Conservation (phyloP, 1,284 basidiomycete genomes). For the Puccinia novopanici region DNA sequence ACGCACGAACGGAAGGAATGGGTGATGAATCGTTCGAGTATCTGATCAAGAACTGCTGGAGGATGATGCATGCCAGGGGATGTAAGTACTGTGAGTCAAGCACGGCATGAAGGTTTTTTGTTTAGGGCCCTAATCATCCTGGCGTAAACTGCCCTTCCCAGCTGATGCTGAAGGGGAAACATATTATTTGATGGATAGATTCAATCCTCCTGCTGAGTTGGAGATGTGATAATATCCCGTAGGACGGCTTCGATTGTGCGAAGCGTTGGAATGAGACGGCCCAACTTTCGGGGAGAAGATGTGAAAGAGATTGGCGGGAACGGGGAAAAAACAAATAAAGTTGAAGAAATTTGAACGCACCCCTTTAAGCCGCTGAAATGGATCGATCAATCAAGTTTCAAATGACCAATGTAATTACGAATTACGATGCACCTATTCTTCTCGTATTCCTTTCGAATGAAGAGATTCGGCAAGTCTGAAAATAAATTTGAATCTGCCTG, state of each 20-base stretch:
- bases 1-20: not conserved
- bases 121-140: too few species aligned
- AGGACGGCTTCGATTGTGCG: not conserved
- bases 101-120: not conserved
- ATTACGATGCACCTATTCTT: not conserved
- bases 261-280: not conserved
- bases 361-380: not conserved
- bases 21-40: not conserved
- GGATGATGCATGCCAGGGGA: slow-evolving; percentile 8
- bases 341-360: not conserved
- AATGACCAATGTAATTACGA: not conserved
- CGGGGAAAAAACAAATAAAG: not conserved
- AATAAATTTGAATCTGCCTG: slow-evolving; percentile 4
- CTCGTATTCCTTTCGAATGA: not conserved
- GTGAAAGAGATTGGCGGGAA: slow-evolving; percentile 9
- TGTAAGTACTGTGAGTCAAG: not conserved
- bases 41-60: slow-evolving; percentile 5
- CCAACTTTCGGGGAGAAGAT: not conserved
- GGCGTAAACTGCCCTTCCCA: too few species aligned
- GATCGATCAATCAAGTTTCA: slow-evolving; percentile 6
- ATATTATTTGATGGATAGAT: too few species aligned
- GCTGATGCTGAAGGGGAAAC: too few species aligned
- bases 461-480: not conserved
- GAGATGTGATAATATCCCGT: not conserved
- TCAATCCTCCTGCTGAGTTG: too few species aligned